phyloP scores from a whole-genome alignment of 306 rosid genomes.

The Castanea sativa region DNA sequence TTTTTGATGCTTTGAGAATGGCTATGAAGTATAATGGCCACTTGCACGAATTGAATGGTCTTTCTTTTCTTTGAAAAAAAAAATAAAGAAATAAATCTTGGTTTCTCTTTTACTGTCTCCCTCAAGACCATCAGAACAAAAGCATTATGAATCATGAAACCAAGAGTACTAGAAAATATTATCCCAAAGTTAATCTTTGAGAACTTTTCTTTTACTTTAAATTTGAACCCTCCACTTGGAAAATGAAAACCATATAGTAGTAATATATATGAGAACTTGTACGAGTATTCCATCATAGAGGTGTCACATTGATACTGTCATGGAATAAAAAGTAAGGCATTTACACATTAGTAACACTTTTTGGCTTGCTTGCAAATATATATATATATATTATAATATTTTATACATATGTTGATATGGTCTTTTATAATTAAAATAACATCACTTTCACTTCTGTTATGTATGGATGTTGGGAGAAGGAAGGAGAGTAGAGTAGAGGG shows the following conservation, averaged over 20 bases:
- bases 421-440: too few relatives aligned
- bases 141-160: constrained; percentile 1
- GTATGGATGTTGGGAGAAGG: too few relatives aligned
- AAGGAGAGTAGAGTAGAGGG: too few relatives aligned
- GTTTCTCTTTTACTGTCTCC: neutral
- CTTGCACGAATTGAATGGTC: constrained; percentile 25
- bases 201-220: constrained; percentile 11
- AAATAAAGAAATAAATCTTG: neutral
- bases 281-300: neutral
- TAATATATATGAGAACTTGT: neutral
- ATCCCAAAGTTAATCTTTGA: constrained; percentile 6
- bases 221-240: constrained; percentile 14
- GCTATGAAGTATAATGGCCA: constrained; percentile 25
- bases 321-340: too few relatives aligned
- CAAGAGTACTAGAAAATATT: constrained; percentile 14
- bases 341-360: too few relatives aligned
- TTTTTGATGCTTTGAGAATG: constrained; percentile 37
- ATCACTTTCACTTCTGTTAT: too few relatives aligned
- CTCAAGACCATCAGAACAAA: constrained; percentile 34
- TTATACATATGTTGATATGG: too few relatives aligned
- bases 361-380: too few relatives aligned
- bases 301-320: too few relatives aligned
- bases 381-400: too few relatives aligned
- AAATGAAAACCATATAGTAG: neutral
- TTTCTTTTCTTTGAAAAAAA: neutral